Evolutionary conservation across 805 yeast genomes (phyloP).

Genomic region (Kazachstania viticola): DNA sequence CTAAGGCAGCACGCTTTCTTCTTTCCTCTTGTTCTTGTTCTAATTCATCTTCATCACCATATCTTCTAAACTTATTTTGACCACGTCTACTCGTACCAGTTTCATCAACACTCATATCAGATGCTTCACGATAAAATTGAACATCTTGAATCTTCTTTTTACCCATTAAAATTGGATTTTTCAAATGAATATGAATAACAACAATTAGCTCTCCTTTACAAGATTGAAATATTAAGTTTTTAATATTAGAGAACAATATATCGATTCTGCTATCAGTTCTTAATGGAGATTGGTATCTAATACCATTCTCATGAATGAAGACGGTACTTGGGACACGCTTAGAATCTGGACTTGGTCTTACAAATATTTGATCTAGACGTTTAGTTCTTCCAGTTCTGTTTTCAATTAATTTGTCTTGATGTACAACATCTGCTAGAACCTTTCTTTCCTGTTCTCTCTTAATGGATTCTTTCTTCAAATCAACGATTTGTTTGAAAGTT

Average conservation of each 20-base stretch:
- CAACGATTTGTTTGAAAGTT: conserved; percentile 79
- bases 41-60: conserved; percentile 96
- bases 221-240: conserved; percentile 91
- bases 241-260: conserved; percentile 78
- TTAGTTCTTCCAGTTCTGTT: conserved; percentile 73
- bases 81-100: conserved; percentile 88
- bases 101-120: conserved; percentile 92
- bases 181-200: conserved; percentile 82
- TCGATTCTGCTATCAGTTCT: conserved; percentile 81
- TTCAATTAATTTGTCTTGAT: conserved; percentile 80
- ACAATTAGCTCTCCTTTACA: conserved; percentile 91
- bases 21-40: conserved; percentile 98
- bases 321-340: conserved; percentile 86
- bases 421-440: conserved; percentile 86
- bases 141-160: conserved; percentile 91
- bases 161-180: conserved; percentile 88
- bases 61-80: conserved; percentile 55
- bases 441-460: conserved; percentile 85
- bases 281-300: conserved; percentile 80
- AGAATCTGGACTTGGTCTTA: conserved; percentile 95
- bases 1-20: conserved; percentile 78
- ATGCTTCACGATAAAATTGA: conserved; percentile 93
- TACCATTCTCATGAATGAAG: conserved; percentile 91
- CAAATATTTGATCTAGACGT: conserved; percentile 77
- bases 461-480: conserved; percentile 81